Evolutionary conservation across 2,329 filamentous ascomycete species (phyloP).

Genomic region (Penicillium sp.): DNA sequence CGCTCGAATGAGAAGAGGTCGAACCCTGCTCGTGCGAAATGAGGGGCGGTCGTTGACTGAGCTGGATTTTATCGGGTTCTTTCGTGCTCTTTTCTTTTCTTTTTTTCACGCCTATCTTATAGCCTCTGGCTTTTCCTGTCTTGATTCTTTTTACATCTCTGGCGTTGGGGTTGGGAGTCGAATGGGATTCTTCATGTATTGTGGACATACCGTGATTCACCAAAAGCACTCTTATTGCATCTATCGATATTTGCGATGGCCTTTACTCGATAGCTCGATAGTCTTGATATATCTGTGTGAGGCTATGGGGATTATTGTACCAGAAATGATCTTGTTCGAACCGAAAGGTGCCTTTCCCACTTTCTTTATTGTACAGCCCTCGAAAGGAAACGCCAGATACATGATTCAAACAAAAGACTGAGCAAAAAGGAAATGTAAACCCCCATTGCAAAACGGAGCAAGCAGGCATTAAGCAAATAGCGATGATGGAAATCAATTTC

Average conservation of each 20-base stretch:
- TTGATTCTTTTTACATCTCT: slow-evolving; percentile 16
- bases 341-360: slow-evolving; percentile 21
- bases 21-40: slow-evolving; percentile 25
- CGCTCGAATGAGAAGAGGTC: slow-evolving; percentile 61
- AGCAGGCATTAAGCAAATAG: slow-evolving; percentile 3
- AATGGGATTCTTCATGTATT: slow-evolving; percentile 15
- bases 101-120: not conserved
- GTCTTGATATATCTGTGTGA: not conserved
- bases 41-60: slow-evolving; percentile 21
- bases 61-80: not conserved
- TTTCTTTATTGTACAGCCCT: slow-evolving; percentile 22
- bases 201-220: slow-evolving; percentile 15
- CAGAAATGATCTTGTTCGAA: slow-evolving; percentile 16
- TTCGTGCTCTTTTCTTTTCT: not conserved
- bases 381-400: slow-evolving; percentile 17
- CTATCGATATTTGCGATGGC: not conserved
- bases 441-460: not conserved
- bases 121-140: slow-evolving; percentile 11
- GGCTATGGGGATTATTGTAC: slow-evolving; percentile 4
- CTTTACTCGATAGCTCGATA: not conserved
- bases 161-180: slow-evolving; percentile 29
- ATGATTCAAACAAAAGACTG: slow-evolving; percentile 8
- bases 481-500: slow-evolving; percentile 8
- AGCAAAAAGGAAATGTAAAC: slow-evolving; percentile 2
- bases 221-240: slow-evolving; percentile 26